Base-by-base conservation (phyloP, 768 basidiomycete genomes). In the Pisolithus orientalis region DNA sequence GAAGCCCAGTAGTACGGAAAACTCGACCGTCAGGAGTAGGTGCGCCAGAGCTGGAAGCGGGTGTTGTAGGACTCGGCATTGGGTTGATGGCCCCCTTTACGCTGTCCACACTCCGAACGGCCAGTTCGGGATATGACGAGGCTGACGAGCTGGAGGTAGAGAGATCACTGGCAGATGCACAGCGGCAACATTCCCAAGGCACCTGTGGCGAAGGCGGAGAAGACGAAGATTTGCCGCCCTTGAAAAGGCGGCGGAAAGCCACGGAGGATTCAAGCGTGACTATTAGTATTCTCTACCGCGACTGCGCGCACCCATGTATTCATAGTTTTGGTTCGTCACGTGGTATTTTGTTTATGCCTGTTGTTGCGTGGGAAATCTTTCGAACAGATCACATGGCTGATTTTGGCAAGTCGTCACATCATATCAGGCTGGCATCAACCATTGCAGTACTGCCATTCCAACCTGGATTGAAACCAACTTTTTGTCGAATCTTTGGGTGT, bases 41-140 rank as follows among this genome's bases (percentile, higher is more conserved):
- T 39, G 57, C 60, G 7, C 58, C 62, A 25, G 68, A 64, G 44
- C 63, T 74, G 13, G 60, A 72, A 17, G 68, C 66, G 4, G 65
- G 60, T 27, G 60, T 68, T 40, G 67, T 72, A 29, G 76, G 77
- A 17, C 70, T 69, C 32, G 68, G 68, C 38, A 68, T 69, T 55
- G 68, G 70, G 7, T 68, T 84, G 39, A 69, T 84, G 58, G 80
- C 77, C 49, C 78, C 83, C 11, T 83, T 84, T 57, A 68, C 68
- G 29, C 67, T 80, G 45, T 71, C 77, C 34, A 70, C 72, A 29
- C 72, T 69, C 44, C 66, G 72, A 40, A 65, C 57, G 29, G 52
- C 47, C 24, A 52, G 57, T 14, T 47, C 38, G 9, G 43, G 31
- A 1, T 56, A 58, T 27, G 47, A 60, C 44, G 67, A 62, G 31